Evolutionary conservation across 768 basidiomycete genomes (phyloP).

Genomic region (Termitomyces heimii): DNA sequence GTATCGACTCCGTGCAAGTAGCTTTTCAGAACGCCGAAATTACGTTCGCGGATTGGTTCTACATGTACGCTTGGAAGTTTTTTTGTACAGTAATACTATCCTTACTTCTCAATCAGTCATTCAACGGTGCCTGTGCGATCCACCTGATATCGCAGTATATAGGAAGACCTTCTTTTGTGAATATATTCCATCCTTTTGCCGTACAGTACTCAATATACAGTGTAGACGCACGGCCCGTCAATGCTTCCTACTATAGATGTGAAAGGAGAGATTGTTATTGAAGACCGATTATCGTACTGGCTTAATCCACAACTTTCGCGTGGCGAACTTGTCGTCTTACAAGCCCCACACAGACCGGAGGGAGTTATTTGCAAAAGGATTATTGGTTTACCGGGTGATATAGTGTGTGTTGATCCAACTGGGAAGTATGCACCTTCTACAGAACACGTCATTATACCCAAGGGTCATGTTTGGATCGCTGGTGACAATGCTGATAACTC

Average conservation of each 20-base stretch:
- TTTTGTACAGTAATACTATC: background rate
- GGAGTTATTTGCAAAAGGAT: conserved; percentile 83
- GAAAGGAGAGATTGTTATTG: conserved; percentile 56
- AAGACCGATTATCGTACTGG: conserved; percentile 51
- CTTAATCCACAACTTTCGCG: conserved; percentile 51
- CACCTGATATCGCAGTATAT: conserved; percentile 65
- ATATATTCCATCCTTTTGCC: conserved; percentile 11
- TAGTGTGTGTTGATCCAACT: conserved; percentile 84
- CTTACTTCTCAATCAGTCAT: conserved; percentile 26
- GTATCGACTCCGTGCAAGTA: conserved; percentile 8
- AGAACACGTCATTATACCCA: conserved; percentile 75
- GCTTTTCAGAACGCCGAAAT: conserved; percentile 15
- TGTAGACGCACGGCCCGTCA: conserved; percentile 66
- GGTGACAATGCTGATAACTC: conserved; percentile 86
- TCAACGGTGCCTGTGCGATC: conserved; percentile 49
- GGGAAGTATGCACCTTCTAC: conserved; percentile 54
- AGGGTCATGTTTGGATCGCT: conserved; percentile 83
- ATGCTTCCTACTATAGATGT: conserved; percentile 74
- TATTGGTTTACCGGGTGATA: conserved; percentile 85
- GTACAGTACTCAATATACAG: conserved; percentile 1
- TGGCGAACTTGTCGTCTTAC: conserved; percentile 73
- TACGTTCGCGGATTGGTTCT: conserved; percentile 9
- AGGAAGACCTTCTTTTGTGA: conserved; percentile 47
- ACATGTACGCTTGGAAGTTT: conserved; percentile 11
- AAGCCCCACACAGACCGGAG: conserved; percentile 62